A percentile compares a stretch with the other conserved stretches of the same genome.
phyloP scores from a whole-genome alignment of 768 basidiomycete species.

The Piloderma croceum region DNA sequence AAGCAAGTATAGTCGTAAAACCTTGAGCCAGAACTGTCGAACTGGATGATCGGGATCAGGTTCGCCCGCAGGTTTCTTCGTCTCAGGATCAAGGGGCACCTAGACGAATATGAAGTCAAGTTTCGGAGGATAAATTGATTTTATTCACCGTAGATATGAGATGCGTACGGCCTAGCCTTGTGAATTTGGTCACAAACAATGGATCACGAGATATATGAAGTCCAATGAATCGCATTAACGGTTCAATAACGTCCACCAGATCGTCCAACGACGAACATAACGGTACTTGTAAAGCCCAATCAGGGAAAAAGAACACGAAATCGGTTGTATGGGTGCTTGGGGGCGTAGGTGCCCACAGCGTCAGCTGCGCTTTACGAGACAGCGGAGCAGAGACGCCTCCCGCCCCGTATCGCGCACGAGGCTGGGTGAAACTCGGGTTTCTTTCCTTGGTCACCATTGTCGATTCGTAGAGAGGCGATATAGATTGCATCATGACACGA shows the following conservation, averaged over 20 bases:
- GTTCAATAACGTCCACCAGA: slow-evolving; percentile 68
- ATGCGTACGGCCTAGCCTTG: slow-evolving; percentile 70
- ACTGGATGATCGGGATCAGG: slow-evolving; percentile 55
- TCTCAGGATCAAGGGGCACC: slow-evolving; percentile 50
- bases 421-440: slow-evolving; percentile 54
- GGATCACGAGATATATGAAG: slow-evolving; percentile 77
- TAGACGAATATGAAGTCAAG: slow-evolving; percentile 17
- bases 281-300: slow-evolving; percentile 72
- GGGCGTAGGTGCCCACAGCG: slow-evolving; percentile 74
- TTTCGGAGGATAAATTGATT: background rate
- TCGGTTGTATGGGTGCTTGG: slow-evolving; percentile 68
- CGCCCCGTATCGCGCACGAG: slow-evolving; percentile 59
- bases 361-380: slow-evolving; percentile 60
- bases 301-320: slow-evolving; percentile 88
- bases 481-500: slow-evolving; percentile 63
- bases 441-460: slow-evolving; percentile 50
- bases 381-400: slow-evolving; percentile 48
- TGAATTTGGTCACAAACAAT: slow-evolving; percentile 70
- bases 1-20: slow-evolving; percentile 74
- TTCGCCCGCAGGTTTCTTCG: slow-evolving; percentile 53
- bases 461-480: slow-evolving; percentile 60
- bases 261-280: slow-evolving; percentile 61
- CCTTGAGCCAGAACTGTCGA: slow-evolving; percentile 78
- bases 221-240: slow-evolving; percentile 74
- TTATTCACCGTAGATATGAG: slow-evolving; percentile 46